A percentile compares a stretch with the other conserved stretches of the same genome.
Conservation (phyloP, 495 filamentous ascomycete genomes). For the Lineolata rhizophorae region DNA sequence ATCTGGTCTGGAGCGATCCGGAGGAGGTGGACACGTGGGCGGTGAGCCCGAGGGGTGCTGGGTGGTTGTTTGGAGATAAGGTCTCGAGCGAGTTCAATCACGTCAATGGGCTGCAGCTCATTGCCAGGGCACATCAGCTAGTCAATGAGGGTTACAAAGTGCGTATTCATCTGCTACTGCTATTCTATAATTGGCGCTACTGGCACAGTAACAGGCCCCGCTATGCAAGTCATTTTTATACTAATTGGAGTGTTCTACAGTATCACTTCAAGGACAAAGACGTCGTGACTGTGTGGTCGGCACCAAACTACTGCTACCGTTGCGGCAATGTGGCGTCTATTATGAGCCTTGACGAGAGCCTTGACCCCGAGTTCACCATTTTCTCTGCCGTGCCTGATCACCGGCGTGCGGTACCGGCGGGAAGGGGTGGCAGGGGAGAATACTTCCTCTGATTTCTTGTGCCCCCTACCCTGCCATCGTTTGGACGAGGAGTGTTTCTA, state of each 20-base stretch:
- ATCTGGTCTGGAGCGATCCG: constrained; percentile 94
- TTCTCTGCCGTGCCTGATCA: constrained; percentile 90
- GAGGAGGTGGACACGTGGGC: constrained; percentile 98
- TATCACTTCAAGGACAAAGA: constrained; percentile 91
- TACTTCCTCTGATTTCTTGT: constrained; percentile 67
- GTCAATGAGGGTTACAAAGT: constrained; percentile 98
- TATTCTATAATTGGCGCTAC: too few relatives aligned
- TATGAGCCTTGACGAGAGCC: constrained; percentile 73
- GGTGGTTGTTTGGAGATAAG: constrained; percentile 95
- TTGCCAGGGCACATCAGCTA: constrained; percentile 87
- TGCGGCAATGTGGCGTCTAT: constrained; percentile 95
- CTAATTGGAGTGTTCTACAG: constrained; percentile 26
- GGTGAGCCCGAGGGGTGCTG: constrained; percentile 79
- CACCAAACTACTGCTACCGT: constrained; percentile 96
- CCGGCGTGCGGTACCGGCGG: constrained; percentile 63
- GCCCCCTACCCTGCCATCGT: not conserved
- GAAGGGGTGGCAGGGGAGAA: constrained; percentile 63
- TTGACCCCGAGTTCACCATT: constrained; percentile 76
- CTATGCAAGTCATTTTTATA: constrained; percentile 3
- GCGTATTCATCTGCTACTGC: too few relatives aligned
- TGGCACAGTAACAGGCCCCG: too few relatives aligned
- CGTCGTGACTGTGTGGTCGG: constrained; percentile 97
- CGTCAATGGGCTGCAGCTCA: constrained; percentile 84
- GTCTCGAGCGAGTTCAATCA: constrained; percentile 98
- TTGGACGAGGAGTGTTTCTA: not conserved